phyloP scores from a whole-genome alignment of 2,329 filamentous ascomycete species.

The Cordyceps tenuipes region DNA sequence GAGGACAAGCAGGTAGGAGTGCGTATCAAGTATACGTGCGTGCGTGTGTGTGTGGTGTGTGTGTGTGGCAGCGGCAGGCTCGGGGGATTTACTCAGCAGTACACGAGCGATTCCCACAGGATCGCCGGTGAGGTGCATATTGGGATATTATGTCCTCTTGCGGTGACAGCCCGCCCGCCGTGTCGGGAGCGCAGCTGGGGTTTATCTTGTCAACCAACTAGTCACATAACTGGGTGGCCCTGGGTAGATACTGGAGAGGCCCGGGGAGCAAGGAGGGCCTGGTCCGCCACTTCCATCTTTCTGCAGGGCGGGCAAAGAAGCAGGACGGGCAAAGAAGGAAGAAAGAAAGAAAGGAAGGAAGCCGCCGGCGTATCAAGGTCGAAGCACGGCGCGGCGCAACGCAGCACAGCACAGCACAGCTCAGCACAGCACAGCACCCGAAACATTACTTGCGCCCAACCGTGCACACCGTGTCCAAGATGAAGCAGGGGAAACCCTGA shows the following conservation, averaged over 20 bases:
- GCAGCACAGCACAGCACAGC: too few relatives aligned
- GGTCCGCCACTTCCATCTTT: too few relatives aligned
- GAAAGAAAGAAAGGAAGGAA: too few relatives aligned
- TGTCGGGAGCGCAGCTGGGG: neutral
- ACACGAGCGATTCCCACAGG: neutral
- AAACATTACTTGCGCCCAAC: conserved; percentile 8
- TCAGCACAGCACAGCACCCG: neutral
- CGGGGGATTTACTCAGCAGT: neutral
- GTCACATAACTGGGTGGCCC: too few relatives aligned
- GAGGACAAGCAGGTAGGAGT: neutral
- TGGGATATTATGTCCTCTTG: neutral
- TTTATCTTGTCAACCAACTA: neutral
- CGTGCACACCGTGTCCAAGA: neutral
- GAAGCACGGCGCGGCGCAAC: neutral
- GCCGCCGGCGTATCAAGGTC: neutral
- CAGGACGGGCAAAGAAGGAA: too few relatives aligned
- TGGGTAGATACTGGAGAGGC: too few relatives aligned
- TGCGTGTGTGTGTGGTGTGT: too few relatives aligned
- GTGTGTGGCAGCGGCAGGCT: neutral
- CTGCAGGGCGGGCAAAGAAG: too few relatives aligned
- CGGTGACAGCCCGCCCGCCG: neutral
- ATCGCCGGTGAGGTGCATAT: neutral
- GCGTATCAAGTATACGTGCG: too few relatives aligned
- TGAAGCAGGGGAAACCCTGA: neutral
- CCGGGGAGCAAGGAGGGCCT: too few relatives aligned